phyloP scores from a whole-genome alignment of 345 rosid genomes.

The Hypericum perforatum region DNA sequence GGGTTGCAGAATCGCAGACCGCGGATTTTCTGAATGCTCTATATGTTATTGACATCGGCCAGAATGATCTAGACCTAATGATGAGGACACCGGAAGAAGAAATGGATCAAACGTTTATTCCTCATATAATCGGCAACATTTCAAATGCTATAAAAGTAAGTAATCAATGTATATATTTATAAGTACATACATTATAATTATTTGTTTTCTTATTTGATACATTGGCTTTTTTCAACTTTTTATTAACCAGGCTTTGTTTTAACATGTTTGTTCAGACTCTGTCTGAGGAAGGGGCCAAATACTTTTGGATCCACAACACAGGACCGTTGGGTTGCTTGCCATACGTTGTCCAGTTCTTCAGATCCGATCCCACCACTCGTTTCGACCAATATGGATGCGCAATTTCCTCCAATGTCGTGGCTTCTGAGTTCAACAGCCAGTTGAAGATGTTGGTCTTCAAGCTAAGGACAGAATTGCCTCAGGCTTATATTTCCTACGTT shows the following conservation, averaged over 20 bases:
- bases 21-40: too few species aligned
- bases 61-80: too few species aligned
- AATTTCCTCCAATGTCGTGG: not conserved
- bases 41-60: too few species aligned
- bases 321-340: slow-evolving; percentile 9
- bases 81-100: too few species aligned
- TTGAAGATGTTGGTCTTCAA: not conserved
- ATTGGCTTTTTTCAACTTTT: too few species aligned
- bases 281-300: slow-evolving; percentile 6
- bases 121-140: too few species aligned
- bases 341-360: not conserved
- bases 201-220: too few species aligned
- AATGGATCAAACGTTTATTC: too few species aligned
- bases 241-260: not conserved
- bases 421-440: slow-evolving; percentile 6
- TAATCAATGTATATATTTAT: too few species aligned
- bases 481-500: not conserved
- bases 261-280: slow-evolving; percentile 8
- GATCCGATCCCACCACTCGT: not conserved
- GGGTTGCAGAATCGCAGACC: too few species aligned
- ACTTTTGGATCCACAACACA: slow-evolving; percentile 8
- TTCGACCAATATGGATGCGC: slow-evolving; percentile 2
- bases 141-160: too few species aligned
- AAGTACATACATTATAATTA: too few species aligned
- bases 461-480: not conserved